Base-by-base conservation (phyloP, 345 rosid species). In the Trapa bicornis region DNA sequence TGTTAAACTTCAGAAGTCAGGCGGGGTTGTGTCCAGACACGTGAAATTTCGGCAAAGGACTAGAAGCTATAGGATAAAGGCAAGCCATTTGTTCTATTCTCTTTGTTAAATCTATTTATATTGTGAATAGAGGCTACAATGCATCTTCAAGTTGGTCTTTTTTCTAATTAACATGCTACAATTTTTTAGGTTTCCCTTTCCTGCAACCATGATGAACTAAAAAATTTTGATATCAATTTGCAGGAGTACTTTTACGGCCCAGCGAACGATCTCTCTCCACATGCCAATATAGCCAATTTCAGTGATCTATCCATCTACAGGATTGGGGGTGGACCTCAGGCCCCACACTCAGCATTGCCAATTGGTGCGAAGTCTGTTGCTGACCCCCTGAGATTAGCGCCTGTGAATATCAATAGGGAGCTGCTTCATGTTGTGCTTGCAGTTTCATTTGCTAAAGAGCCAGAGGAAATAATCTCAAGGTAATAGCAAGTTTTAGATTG, bases 201-300 rank as follows among this genome's bases (percentile, higher is more conserved):
- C 33, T 32, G 37, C 14, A 3, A 9, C 10, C 32, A 32, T 35
- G 37, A 11, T 58, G 63, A 29, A 5, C 9, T 7, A 32, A 11
- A 58, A 15, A 29, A 8, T 15, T 47, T 22, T 36, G 5, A 66
- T 42, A 17, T 64, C 5, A 42, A 42, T 75, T 22, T 65, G 42
- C 84, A 90, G 96, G 99, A 91, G 76, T 94, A 94, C 57, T 94
- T 88, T 66, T 91, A 94, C 15, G 93, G 99, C 65, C 80, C 82
- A 11, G 66, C 83, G 8, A 87, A 87, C 76, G 95, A 86, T 67
- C 87, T 91, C 39, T 86, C 89, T n/a, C 97, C 96, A 0, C 92
- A 86, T 61, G 75, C 95, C 69, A 85, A 80, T 68, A 76, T 90
- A 66, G 79, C 82, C 17, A 80, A 80, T 73, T 89, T 94, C 73